Conservation (phyloP, 2,329 filamentous ascomycete genomes). For the Fusarium fracticaudum region DNA sequence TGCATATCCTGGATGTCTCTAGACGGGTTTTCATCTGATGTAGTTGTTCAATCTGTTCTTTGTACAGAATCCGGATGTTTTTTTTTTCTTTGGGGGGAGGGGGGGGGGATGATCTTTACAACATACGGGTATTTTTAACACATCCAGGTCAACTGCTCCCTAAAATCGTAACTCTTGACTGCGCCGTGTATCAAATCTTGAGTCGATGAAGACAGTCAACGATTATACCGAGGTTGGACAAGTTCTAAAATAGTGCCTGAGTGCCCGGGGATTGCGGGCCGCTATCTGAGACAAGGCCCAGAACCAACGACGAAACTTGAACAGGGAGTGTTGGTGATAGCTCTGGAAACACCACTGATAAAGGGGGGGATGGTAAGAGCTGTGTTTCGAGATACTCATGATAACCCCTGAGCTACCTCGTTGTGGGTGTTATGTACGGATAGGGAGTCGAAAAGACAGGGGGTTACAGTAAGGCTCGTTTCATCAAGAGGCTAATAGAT, state of each 20-base stretch:
- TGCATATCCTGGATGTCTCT: not conserved
- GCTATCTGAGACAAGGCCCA: slow-evolving; percentile 21
- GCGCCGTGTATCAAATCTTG: not conserved
- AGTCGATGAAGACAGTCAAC: not conserved
- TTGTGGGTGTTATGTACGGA: slow-evolving; percentile 32
- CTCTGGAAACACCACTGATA: not conserved
- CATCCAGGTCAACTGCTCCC: not conserved
- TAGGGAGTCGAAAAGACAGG: slow-evolving; percentile 33
- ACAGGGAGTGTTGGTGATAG: not conserved
- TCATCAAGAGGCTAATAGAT: slow-evolving; percentile 40
- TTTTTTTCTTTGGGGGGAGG: too few relatives aligned
- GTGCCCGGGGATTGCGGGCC: slow-evolving; percentile 1
- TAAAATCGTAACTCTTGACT: not conserved
- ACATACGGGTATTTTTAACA: not conserved
- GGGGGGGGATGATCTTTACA: not conserved
- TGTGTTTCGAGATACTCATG: slow-evolving; percentile 19
- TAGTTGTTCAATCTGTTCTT: not conserved
- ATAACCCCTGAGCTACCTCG: slow-evolving; percentile 23
- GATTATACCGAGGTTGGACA: not conserved
- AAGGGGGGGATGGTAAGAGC: slow-evolving; percentile 7
- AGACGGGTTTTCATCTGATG: not conserved
- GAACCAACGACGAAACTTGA: not conserved
- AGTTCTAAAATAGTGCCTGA: not conserved
- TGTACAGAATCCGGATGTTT: not conserved
- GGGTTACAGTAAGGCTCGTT: slow-evolving; percentile 40